Evolutionary conservation across 2,329 filamentous ascomycete genomes (phyloP).

Genomic region (Cladophialophora bantiana): DNA sequence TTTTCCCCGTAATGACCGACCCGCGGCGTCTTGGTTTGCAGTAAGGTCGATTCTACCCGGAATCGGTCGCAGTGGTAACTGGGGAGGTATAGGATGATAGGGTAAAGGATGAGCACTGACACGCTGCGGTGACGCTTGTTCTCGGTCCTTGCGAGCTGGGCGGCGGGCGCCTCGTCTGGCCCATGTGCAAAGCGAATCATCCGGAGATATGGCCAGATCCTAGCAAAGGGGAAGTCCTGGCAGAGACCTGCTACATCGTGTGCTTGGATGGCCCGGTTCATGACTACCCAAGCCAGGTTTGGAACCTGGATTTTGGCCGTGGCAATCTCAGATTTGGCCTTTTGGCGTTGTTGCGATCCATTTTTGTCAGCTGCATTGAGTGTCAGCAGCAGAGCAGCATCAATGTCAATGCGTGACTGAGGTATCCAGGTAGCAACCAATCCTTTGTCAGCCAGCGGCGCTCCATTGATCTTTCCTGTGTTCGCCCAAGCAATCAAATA

Average conservation of each 20-base stretch:
- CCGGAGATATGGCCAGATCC: conserved; percentile 74
- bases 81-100: no score
- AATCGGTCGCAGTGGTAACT: no score
- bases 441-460: no score
- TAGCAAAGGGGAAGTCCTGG: conserved; percentile 91
- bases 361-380: conserved; percentile 94
- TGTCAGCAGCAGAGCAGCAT: conserved; percentile 85
- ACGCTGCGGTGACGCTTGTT: conserved; percentile 47
- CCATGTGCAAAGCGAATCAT: conserved; percentile 89
- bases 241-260: conserved; percentile 89
- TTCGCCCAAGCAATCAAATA: no score
- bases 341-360: conserved; percentile 89
- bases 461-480: conserved; percentile 67
- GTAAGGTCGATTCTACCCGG: no score
- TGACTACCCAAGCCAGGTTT: conserved; percentile 78
- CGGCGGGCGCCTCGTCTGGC: conserved; percentile 91
- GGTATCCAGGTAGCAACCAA: no score
- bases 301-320: conserved; percentile 96
- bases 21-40: no score
- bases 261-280: conserved; percentile 92
- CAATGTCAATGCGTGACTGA: conserved; percentile 89
- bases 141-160: conserved; percentile 63
- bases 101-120: no score
- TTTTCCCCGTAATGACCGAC: no score
- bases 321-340: conserved; percentile 91